Base-by-base conservation (phyloP, 2,329 filamentous ascomycete species). In the Aureobasidium vineae region DNA sequence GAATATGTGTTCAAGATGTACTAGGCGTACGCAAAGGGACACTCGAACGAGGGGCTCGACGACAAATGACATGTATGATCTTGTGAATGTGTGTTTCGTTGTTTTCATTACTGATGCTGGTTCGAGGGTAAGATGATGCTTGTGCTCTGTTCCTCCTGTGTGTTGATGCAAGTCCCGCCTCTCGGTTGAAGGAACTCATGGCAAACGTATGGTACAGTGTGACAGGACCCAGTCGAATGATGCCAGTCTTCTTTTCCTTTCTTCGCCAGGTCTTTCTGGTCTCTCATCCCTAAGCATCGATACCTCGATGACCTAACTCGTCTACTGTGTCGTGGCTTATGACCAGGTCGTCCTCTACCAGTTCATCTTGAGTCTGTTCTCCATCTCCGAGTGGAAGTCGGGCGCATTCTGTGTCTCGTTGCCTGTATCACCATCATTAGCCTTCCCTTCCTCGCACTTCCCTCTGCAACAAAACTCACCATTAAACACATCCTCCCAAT, bases 401-500 rank as follows among this genome's bases (percentile, higher is more conserved):
- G 88, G 86, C 49, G 86, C 81, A 68, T 86, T 84, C 73, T 88
- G 85, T 76, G 86, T 84, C 78, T 94, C 91, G 72, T 90, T 89
- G 68, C 83, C 84, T 84, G 64, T 47, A 70, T 11, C 19, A 23
- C 47, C 38, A 43, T 13, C 38, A 50, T 63, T 45, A 45, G 38
- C 26, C 13, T 43, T 8, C 28, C 19, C 23, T 53, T n/a, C n/a
- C 33, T 43, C n/a, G 23, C 31, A n/a, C 60, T 15, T 15, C 47
- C 47, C 49, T 19, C 7, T 16, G 19, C 11, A 11, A 21, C 3
- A 36, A 45, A 28, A 64, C 79, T 76, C 78, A 80, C 92, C 91
- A 23, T 85, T 86, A 76, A 89, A 98, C 23, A 99, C 87, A 81
- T 98, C 95, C 84, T 99, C 95, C 95, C 95, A 99, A 10, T 84